Base-by-base conservation (phyloP, 2,329 filamentous ascomycete species). In the Calonectria pauciramosa region DNA sequence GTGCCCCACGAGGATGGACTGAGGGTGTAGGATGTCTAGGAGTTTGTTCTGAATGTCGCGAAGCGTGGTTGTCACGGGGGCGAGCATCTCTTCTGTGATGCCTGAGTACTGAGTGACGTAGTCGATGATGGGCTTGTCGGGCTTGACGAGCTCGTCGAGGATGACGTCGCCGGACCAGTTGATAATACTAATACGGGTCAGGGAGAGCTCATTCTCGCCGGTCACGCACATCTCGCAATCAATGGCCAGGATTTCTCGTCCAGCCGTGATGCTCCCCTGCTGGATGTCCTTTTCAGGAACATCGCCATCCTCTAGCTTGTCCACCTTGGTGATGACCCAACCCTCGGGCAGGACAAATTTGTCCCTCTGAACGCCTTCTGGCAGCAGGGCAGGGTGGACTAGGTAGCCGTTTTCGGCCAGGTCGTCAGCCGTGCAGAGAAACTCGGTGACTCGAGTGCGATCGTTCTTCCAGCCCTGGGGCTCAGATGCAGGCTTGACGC, bases 141-240 rank as follows among this genome's bases (percentile, higher is more conserved):
- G 97, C 86, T 97, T 97, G 81, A 99, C 97, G 16, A 99, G 91
- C 86, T 98, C 94, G 83, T 99, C 97, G 67, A 99, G 86, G 20
- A 98, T 89, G 13, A 94, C 90, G 41, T 92, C 91, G 64, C 96
- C 96, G 79, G 96, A 92, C 96, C 97, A 99, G 74, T 92, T 88
- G 10, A 99, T 88, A 49, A 99, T 85, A 83, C 96, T 98, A 83
- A 99, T 94, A 71, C 97, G 93, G 2, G 97, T 97, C 54, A 99
- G 91, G 44, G 96, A 95, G 76, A 94, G 95, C 77, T 95, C 91
- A 63, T 92, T 92, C 75, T 94, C 92, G 74, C 93, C 94, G 3
- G 96, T 97, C 86, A 95, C 93, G 83, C 96, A 98, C 97, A 99
- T 99, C 85, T 99, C 97, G 85, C 97, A 99, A 83, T 99, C 97